Conservation (phyloP, 176 grass and related monocot species). For the Musa itinerans region DNA sequence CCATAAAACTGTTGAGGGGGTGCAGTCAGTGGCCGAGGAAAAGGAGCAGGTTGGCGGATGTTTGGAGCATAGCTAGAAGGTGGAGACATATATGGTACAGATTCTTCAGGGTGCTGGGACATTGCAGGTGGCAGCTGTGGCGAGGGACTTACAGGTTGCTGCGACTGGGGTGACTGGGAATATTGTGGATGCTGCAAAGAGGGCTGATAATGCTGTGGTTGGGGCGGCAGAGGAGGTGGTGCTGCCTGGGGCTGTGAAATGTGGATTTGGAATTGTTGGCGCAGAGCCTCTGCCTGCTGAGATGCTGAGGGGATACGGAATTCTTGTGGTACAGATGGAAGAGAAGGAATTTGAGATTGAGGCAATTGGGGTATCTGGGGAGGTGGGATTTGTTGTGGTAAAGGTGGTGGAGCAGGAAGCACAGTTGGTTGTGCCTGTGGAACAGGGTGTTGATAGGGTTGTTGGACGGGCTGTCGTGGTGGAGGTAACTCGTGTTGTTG, state of each 20-base stretch:
- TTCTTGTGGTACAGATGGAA: conserved; percentile 15
- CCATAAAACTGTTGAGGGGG: conserved; percentile 53
- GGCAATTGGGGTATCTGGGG: conserved; percentile 38
- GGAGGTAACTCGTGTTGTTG: conserved; percentile 25
- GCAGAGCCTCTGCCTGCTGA: conserved; percentile 34
- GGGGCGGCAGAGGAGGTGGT: conserved; percentile 9
- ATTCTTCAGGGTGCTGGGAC: conserved; percentile 44
- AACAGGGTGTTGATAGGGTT: conserved; percentile 28
- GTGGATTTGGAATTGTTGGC: conserved; percentile 48
- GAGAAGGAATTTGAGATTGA: conserved; percentile 35
- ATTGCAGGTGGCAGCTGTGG: conserved; percentile 32
- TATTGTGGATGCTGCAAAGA: conserved; percentile 40
- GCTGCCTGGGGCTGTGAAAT: conserved; percentile 15
- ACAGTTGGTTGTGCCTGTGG: conserved; percentile 23
- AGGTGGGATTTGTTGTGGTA: conserved; percentile 33
- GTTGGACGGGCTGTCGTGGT: conserved; percentile 33
- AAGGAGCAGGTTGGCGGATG: conserved; percentile 30
- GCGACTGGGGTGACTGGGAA: conserved; percentile 33
- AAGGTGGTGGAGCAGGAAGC: conserved; percentile 32
- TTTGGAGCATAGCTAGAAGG: conserved; percentile 50
- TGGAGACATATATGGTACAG: conserved; percentile 34
- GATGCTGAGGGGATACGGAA: conserved; percentile 30
- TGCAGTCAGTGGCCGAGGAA: conserved; percentile 37
- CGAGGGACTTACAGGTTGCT: conserved; percentile 31
- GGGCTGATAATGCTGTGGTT: conserved; percentile 28